A percentile compares a stretch with the other conserved stretches of the same genome.
These are phyloP conservation scores for Immersiella caudata DNA, from an alignment of 495 filamentous ascomycete species.

Conservation along the genomic window DNA sequence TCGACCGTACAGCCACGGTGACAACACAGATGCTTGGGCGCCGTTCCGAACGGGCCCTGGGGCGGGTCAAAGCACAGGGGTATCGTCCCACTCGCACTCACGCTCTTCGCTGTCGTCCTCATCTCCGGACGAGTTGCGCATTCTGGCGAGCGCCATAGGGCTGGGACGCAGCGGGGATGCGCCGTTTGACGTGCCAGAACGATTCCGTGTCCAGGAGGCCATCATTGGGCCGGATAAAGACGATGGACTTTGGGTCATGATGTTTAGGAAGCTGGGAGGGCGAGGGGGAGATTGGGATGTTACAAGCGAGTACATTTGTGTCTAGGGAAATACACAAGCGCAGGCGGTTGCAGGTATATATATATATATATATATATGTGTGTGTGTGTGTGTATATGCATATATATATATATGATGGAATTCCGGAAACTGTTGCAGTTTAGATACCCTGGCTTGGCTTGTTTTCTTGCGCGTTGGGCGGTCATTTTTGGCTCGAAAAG, in stretches of 20 bases:
- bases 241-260: constrained; percentile 38
- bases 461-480: not conserved
- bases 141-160: not conserved
- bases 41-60: not conserved
- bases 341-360: not conserved
- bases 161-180: constrained; percentile 28
- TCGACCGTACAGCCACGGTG: not conserved
- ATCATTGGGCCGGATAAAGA: constrained; percentile 36
- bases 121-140: constrained; percentile 3
- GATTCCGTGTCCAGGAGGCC: constrained; percentile 34
- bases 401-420: not conserved
- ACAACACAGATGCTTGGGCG: not conserved
- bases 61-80: not conserved
- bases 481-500: not conserved
- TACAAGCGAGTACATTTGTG: constrained; percentile 32
- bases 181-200: constrained; percentile 39
- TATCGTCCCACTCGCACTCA: not conserved
- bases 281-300: constrained; percentile 36
- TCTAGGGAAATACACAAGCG: constrained; percentile 13
- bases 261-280: constrained; percentile 36
- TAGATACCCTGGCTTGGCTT: constrained; percentile 10
- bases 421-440: not conserved
- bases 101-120: not conserved
- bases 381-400: no score
- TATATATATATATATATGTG: not conserved